Percentiles rank a stretch among this genome's conserved stretches.
Conservation (phyloP, 1,284 basidiomycete genomes). For the Malassezia yamatoensis region DNA sequence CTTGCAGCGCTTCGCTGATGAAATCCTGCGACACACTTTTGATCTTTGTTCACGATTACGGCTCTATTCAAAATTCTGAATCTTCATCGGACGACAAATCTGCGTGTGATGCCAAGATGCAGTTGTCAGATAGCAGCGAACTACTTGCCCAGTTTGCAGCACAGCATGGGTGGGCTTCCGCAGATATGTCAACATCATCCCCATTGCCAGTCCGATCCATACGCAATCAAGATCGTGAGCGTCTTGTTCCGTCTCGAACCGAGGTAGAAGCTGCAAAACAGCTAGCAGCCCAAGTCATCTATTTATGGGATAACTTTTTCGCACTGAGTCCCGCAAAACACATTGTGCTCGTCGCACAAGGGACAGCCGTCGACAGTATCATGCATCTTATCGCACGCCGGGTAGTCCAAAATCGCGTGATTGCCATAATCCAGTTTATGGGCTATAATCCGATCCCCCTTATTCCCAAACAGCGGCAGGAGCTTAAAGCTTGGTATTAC, state of each 20-base stretch:
- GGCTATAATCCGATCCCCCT: conserved; percentile 25
- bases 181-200: conserved; percentile 58
- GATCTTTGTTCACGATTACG: conserved; percentile 38
- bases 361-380: conserved; percentile 65
- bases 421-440: conserved; percentile 28
- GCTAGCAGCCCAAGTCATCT: conserved; percentile 60
- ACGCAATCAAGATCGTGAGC: conserved; percentile 3
- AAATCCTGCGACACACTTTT: conserved; percentile 20
- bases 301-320: conserved; percentile 91
- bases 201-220: not conserved
- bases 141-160: conserved; percentile 67
- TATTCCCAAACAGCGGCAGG: conserved; percentile 11
- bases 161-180: conserved; percentile 59
- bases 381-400: conserved; percentile 62
- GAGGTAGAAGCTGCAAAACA: conserved; percentile 41
- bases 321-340: conserved; percentile 59
- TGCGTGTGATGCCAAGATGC: not conserved
- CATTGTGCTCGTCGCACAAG: conserved; percentile 76
- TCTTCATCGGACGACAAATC: not conserved
- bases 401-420: conserved; percentile 14
- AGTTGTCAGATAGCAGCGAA: conserved; percentile 65
- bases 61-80: conserved; percentile 22
- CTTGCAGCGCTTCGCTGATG: conserved; percentile 64
- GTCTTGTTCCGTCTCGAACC: not conserved
- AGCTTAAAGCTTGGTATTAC: conserved; percentile 14